Percentiles rank a stretch among this genome's conserved stretches.
Evolutionary conservation across 129 eudicot species (phyloP).

Genomic region (Chrysanthemum lavandulifolium): DNA sequence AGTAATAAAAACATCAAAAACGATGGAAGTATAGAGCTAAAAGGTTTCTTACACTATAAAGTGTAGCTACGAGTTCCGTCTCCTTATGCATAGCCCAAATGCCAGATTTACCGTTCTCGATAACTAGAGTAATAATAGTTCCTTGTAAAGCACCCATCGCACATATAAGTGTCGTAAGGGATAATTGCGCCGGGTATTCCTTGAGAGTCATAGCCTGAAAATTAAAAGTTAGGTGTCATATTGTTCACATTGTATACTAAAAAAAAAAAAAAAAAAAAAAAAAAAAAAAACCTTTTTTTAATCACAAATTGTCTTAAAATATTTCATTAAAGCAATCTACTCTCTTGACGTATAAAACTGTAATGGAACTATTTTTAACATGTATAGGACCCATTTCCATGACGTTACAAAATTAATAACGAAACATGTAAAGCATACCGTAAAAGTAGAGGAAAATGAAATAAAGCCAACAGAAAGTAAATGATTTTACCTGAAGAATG

Average conservation of each 20-base stretch:
- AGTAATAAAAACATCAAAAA: neutral
- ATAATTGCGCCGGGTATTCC: conserved; percentile 63
- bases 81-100: conserved; percentile 61
- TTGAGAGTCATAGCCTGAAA: conserved; percentile 61
- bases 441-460: conserved; percentile 10
- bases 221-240: neutral
- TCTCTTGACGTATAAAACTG: neutral
- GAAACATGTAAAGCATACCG: conserved; percentile 4
- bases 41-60: conserved; percentile 46
- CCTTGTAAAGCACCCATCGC: conserved; percentile 59
- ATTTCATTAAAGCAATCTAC: neutral
- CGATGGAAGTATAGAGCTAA: neutral
- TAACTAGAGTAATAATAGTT: conserved; percentile 39
- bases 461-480: neutral
- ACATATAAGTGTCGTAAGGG: conserved; percentile 62
- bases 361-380: conserved; percentile 7
- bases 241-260: neutral
- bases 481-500: conserved; percentile 36
- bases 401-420: conserved; percentile 10
- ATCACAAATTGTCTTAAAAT: too few relatives aligned
- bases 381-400: neutral
- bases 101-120: conserved; percentile 47
- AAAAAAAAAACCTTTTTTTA: too few relatives aligned
- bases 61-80: conserved; percentile 46
- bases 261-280: too few relatives aligned